Percentiles rank a stretch among this genome's conserved stretches.
phyloP scores from a whole-genome alignment of 2,329 filamentous ascomycete genomes.

The Botrytis porri region DNA sequence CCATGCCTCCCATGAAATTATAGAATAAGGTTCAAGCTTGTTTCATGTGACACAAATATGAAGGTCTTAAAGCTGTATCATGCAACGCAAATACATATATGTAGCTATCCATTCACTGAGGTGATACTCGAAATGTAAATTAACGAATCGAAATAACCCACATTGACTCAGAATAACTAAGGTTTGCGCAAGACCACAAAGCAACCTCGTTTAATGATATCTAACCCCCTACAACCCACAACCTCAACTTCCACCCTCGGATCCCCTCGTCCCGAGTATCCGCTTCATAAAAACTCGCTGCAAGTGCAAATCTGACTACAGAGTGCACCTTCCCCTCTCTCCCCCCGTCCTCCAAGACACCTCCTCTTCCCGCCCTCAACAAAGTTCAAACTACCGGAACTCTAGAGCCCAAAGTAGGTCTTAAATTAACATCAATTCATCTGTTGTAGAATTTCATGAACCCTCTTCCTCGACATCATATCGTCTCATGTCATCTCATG shows the following conservation, averaged over 20 bases:
- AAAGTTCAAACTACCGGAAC: not conserved
- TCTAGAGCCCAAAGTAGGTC: not conserved
- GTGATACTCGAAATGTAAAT: not conserved
- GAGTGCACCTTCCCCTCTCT: not conserved
- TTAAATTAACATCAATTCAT: not conserved
- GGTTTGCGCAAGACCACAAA: not conserved
- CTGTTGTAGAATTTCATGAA: not conserved
- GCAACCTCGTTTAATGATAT: not conserved
- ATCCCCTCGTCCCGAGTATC: not conserved
- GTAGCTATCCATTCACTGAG: not conserved
- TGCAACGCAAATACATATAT: not conserved
- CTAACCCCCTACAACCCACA: not conserved
- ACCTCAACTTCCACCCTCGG: not conserved
- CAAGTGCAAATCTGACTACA: not conserved
- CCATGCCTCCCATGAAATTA: not conserved
- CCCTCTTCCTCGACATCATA: not conserved
- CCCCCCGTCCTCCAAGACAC: not conserved
- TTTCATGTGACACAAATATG: not conserved
- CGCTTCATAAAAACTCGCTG: not conserved
- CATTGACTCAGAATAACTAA: not conserved
- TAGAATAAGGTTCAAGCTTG: not conserved
- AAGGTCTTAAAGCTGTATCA: not conserved
- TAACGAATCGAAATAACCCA: not conserved
- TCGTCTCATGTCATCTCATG: not conserved
- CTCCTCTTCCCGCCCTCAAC: not conserved